Base-by-base conservation (phyloP, 805 yeast genomes). In the Cyberlindnera veronae region DNA sequence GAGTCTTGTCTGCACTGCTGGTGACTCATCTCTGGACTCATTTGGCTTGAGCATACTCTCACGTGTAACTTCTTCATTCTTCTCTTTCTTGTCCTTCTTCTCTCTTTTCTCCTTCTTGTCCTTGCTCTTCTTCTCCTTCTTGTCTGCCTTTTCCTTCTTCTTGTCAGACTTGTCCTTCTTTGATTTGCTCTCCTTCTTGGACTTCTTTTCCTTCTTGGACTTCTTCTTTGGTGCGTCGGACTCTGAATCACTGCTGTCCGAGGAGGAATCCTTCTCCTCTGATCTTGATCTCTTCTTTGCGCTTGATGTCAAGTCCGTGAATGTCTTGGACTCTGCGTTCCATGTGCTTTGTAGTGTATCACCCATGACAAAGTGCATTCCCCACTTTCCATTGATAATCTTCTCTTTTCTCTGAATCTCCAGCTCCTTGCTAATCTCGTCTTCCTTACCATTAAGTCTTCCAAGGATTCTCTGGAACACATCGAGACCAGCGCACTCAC, bases 401-500 rank as follows among this genome's bases (percentile, higher is more conserved):
- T 77, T 77, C 17, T 82, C 83, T 44, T 72, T 71, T 51, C 86
- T 71, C 55, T 81, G 81, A 49, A 77, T 69, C 29, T 85, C 91
- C 49, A 87, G 63, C 54, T 80, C 90, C 44, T 76, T 67, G 41
- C 67, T 66, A 19, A 84, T 74, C 41, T 71, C 74, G 24, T 78
- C 84, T 55, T 83, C 91, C 51, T 80, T 84, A 34, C 97, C 97
- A 59, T 91, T 91, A 46, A 91, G 71, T 58, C 89, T 76, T 10
- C 97, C 97, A 46, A 91, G 68, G 33, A 91, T 76, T 51, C 95
- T 74, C 66, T 91, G 99, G 59, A 93, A 91, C 3, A 84, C 95
- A 61, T 93, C 98, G 30, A 91, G 70, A 4, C 97, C 96, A 10
- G 89, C 84, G 50, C 91, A 81, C 49, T 87, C 95, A 42, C 87